phyloP scores from a whole-genome alignment of 1,139 yeast genomes.

The Taphrina deformans region DNA sequence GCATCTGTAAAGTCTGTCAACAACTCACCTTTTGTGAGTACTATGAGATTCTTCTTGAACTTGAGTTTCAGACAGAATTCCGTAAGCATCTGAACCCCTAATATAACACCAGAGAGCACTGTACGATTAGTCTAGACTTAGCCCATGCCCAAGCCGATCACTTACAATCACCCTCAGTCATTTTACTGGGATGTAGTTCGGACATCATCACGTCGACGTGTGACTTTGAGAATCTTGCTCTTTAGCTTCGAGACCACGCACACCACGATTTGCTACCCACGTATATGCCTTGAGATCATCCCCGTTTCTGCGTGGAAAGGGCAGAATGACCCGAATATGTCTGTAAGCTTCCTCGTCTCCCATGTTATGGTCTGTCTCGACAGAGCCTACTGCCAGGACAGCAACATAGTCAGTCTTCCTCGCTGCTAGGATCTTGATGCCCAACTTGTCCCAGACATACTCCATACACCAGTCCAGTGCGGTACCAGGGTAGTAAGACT shows the following conservation, averaged over 20 bases:
- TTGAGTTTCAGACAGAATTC: slow-evolving; percentile 46
- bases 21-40: slow-evolving; percentile 51
- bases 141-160: too few species aligned
- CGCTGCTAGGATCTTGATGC: slow-evolving; percentile 52
- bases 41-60: slow-evolving; percentile 48
- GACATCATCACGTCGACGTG: slow-evolving; percentile 42
- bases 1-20: slow-evolving; percentile 37
- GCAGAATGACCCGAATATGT: slow-evolving; percentile 14
- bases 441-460: slow-evolving; percentile 51
- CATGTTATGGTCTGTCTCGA: slow-evolving; percentile 36
- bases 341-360: slow-evolving; percentile 13
- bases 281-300: slow-evolving; percentile 21
- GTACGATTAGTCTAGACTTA: slow-evolving; percentile 31
- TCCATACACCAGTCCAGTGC: slow-evolving; percentile 50
- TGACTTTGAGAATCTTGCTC: slow-evolving; percentile 41
- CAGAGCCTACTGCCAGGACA: slow-evolving; percentile 50
- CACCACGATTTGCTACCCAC: not conserved
- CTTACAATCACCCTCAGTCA: slow-evolving; percentile 43
- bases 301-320: slow-evolving; percentile 3
- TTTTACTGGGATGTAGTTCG: slow-evolving; percentile 42
- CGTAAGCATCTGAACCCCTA: slow-evolving; percentile 45
- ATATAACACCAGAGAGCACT: slow-evolving; percentile 43
- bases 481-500: slow-evolving; percentile 41
- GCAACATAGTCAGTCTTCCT: slow-evolving; percentile 61
- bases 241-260: not conserved